Evolutionary conservation across 2,329 filamentous ascomycete species (phyloP), one percentile per base, ranked within the genome.

Genomic region (Fusarium goolgardi): DNA sequence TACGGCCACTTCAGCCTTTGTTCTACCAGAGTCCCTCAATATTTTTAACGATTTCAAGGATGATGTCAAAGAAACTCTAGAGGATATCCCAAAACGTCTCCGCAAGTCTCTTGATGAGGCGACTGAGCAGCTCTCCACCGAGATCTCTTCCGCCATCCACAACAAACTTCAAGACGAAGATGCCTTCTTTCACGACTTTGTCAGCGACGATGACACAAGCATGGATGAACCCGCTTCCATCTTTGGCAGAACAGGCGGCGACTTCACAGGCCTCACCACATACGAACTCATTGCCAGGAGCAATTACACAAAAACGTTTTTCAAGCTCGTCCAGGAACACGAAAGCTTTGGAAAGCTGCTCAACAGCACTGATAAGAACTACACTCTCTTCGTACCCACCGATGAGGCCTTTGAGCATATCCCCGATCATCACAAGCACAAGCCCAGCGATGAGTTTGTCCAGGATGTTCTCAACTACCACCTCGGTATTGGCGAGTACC

Each of bases 301-400:
- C 81, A 91, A 94, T 73, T 86, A 92, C 79, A 94, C 92, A 2
- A 91, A 87, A 49, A 91, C 90, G 77, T 90, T 97, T 44, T 88
- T 90, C 29, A 86, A 90, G 75, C 81, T 94, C n/a, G 85, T 97
- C 70, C 84, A 91, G 64, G 84, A 93, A 63, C 89, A 91, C 75
- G 84, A 89, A 1, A 88, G 92, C 53, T 81, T 97, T 1, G 88
- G 95, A 35, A 78, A 90, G 55, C 77, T 89, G 5, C 85, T 97
- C 29, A 96, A 96, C 79, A 86, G 86, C 73, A 95, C 92, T 3
- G 80, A 86, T 35, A 82, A 86, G 23, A 94, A 95, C 78, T 88
- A 90, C 74, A 97, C 94, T 1, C 79, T 96, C 51, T 96, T 97
- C 73, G 91, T 92, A 3, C 94, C 94, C 0, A 88, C 87, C 2